A percentile compares a stretch with the other conserved stretches of the same genome.
These are phyloP conservation scores for Diaporthe vexans DNA, from an alignment of 2,329 filamentous ascomycete genomes.

Conservation along the genomic window DNA sequence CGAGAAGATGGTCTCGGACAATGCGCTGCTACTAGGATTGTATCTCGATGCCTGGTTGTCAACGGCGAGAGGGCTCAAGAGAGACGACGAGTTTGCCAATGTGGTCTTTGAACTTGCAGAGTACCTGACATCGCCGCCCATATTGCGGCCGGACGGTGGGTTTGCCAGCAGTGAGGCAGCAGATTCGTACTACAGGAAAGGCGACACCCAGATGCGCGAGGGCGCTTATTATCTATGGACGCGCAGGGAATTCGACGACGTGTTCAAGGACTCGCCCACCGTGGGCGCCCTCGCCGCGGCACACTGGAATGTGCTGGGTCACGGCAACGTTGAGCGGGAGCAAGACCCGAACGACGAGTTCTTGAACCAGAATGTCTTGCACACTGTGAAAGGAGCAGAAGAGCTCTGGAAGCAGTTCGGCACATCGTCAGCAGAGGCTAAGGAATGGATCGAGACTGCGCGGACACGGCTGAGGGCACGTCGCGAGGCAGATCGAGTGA, in stretches of 20 bases:
- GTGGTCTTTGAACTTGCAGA: slow-evolving; percentile 85
- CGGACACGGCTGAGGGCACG: slow-evolving; percentile 78
- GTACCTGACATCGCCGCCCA: slow-evolving; percentile 82
- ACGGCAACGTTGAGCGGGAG: slow-evolving; percentile 87
- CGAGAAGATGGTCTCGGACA: slow-evolving; percentile 96
- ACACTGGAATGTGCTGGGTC: slow-evolving; percentile 86
- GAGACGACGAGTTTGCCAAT: slow-evolving; percentile 80
- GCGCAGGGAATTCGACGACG: slow-evolving; percentile 83
- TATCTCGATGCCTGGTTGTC: slow-evolving; percentile 89
- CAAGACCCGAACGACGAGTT: slow-evolving; percentile 95
- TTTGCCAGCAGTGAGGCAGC: slow-evolving; percentile 93
- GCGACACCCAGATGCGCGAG: slow-evolving; percentile 86
- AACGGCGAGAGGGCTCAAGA: slow-evolving; percentile 46
- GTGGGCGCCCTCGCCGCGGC: slow-evolving; percentile 82
- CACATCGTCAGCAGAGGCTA: slow-evolving; percentile 77
- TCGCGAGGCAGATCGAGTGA: slow-evolving; percentile 79
- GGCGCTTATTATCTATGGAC: slow-evolving; percentile 98
- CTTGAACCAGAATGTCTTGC: slow-evolving; percentile 91
- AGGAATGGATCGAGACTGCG: slow-evolving; percentile 75
- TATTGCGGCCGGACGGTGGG: slow-evolving; percentile 77
- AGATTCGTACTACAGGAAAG: slow-evolving; percentile 82
- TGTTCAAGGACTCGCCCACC: slow-evolving; percentile 69
- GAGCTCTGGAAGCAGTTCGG: slow-evolving; percentile 83
- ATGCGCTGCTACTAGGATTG: slow-evolving; percentile 84
- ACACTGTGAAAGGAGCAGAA: slow-evolving; percentile 75